Evolutionary conservation across 768 basidiomycete species (phyloP), one percentile per base, ranked within the genome.

Genomic region (Podaxis carcinomalis): DNA sequence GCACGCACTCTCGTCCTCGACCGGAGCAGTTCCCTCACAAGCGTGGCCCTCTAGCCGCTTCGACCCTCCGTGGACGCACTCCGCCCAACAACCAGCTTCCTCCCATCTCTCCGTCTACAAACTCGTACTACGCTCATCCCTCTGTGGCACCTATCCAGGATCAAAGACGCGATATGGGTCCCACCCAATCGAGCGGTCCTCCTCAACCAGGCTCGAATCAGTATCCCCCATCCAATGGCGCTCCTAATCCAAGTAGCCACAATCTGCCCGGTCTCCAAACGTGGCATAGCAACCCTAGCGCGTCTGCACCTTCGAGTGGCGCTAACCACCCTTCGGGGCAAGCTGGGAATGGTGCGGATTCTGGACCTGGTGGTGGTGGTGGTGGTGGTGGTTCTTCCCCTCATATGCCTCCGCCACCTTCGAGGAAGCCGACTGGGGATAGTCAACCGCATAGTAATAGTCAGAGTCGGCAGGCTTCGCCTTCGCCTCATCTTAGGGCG

Each of bases 1-100:
- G 90, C 46, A 92, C 90, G 0, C 90, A 92, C 71, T 89, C 88
- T 13, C 82, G 88, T 14, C 86, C 89, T 9, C 78, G 90, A 44
- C 90, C 90, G 0, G 89, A 90, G 64, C 89, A 90, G 66, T 91
- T 91, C 71, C 89, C 89, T 4, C 89, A 90, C 75, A 89, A 89
- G 66, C 81, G 89, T 40, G 89, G 89, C 0, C 87, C 89, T 0
- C 75, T 90, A 36, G 83, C 87, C 9, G 69, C 77, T 3, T 73
- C 81, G 2, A 75, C 80, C 21, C 72, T 85, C 56, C 78, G 79
- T 64, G 77, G 79, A 42, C 79, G 83, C 65, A 80, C 80, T 2
- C 81, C 84, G 19, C 81, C 85, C 62, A 51, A 57, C 42, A 57
- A 64, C 49, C 56, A 49, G 51, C 71, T 78, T 9, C 80, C 76